Conservation (phyloP, 1,139 yeast genomes). For the Candida frijolesensis region DNA sequence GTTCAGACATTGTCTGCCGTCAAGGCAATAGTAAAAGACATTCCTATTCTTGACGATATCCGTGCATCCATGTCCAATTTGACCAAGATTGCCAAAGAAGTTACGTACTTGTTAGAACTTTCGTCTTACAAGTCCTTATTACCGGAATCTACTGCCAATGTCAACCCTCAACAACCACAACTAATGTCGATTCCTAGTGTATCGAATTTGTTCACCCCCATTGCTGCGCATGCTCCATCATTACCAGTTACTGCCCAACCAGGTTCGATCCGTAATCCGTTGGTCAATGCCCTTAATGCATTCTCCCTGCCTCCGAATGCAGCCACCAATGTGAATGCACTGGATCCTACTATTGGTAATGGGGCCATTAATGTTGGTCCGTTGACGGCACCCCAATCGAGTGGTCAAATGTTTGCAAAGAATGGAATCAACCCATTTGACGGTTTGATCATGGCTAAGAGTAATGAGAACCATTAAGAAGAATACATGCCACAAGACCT, state of each 20-base stretch:
- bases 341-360: conserved; percentile 7
- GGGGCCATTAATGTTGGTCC: conserved; percentile 17
- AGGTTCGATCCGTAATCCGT: conserved; percentile 35
- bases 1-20: conserved; percentile 83
- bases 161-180: conserved; percentile 9
- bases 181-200: conserved; percentile 13
- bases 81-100: conserved; percentile 88
- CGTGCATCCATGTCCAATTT: conserved; percentile 78
- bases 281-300: conserved; percentile 10
- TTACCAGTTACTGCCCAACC: conserved; percentile 17
- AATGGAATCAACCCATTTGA: conserved; percentile 47
- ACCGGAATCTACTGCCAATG: conserved; percentile 18
- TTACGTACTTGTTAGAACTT: conserved; percentile 74
- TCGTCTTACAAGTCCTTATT: conserved; percentile 45
- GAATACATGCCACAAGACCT: neutral
- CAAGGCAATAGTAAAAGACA: conserved; percentile 77
- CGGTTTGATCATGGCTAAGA: conserved; percentile 36
- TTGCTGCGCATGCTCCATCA: conserved; percentile 31
- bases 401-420: conserved; percentile 37
- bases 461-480: conserved; percentile 6
- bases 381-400: conserved; percentile 38
- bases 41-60: conserved; percentile 78
- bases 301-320: conserved; percentile 10
- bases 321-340: conserved; percentile 21
- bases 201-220: conserved; percentile 39